Conservation (phyloP, 352 stramenopile genomes). For the Pythium oligandrum region DNA sequence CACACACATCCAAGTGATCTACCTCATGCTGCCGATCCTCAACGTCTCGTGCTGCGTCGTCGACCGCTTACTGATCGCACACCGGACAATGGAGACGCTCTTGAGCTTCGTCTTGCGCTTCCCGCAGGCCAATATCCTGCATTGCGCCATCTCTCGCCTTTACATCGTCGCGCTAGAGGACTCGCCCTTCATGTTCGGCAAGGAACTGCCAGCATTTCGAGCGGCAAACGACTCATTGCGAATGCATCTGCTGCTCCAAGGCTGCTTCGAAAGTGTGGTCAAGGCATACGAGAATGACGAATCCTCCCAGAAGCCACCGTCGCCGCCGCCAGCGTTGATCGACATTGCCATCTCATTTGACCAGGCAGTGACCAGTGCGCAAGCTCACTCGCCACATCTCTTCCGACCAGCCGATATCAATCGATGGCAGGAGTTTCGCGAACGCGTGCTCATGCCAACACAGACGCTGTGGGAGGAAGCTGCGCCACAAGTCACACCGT, state of each 20-base stretch:
- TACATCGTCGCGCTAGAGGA: slow-evolving; percentile 80
- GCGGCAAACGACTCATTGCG: slow-evolving; percentile 46
- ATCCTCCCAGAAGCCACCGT: slow-evolving; percentile 4
- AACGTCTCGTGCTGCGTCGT: slow-evolving; percentile 62
- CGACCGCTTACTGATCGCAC: slow-evolving; percentile 34
- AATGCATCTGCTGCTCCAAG: slow-evolving; percentile 46
- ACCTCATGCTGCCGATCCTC: slow-evolving; percentile 70
- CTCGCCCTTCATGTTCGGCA: slow-evolving; percentile 75
- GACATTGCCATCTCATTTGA: slow-evolving; percentile 77
- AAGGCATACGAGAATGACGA: slow-evolving; percentile 22
- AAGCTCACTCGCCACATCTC: slow-evolving; percentile 47
- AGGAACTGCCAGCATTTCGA: slow-evolving; percentile 60
- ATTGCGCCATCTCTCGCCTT: slow-evolving; percentile 56
- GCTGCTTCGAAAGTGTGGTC: slow-evolving; percentile 39
- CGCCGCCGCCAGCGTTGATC: slow-evolving; percentile 45
- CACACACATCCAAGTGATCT: slow-evolving; percentile 65
- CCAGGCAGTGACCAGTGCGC: slow-evolving; percentile 55
- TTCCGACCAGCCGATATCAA: slow-evolving; percentile 29
- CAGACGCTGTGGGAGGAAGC: slow-evolving; percentile 63
- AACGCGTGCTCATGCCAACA: slow-evolving; percentile 40
- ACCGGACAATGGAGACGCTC: slow-evolving; percentile 35
- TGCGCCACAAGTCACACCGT: slow-evolving; percentile 6
- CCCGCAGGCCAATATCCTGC: slow-evolving; percentile 79
- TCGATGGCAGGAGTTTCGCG: slow-evolving; percentile 48
- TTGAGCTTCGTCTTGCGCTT: slow-evolving; percentile 91